These are phyloP conservation scores for Phytophthora quininea DNA, from an alignment of 352 stramenopile species.

Conservation along the genomic window DNA sequence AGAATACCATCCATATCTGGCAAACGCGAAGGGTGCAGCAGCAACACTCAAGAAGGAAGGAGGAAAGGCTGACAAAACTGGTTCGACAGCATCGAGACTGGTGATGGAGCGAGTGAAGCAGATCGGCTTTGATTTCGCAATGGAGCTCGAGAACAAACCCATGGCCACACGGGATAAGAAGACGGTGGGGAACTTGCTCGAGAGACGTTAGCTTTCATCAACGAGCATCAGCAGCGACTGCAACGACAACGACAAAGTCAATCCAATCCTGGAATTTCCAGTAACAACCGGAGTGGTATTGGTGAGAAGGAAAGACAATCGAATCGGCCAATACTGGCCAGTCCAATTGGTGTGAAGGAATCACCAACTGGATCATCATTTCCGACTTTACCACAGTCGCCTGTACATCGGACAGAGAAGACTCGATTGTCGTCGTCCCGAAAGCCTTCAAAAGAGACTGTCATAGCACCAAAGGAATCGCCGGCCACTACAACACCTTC, in stretches of 20 bases:
- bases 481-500: conserved; percentile 1
- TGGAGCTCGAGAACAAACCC: conserved; percentile 53
- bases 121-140: conserved; percentile 62
- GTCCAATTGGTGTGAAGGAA: conserved; percentile 12
- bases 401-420: conserved; percentile 9
- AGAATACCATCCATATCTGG: conserved; percentile 50
- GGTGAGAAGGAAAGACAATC: too few species aligned
- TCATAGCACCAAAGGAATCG: not conserved
- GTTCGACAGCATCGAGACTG: not conserved
- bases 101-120: conserved; percentile 65
- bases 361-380: conserved; percentile 15
- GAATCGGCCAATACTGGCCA: not conserved
- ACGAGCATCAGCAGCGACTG: conserved; percentile 39
- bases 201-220: conserved; percentile 61
- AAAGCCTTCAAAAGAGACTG: not conserved
- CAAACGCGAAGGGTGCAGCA: conserved; percentile 23
- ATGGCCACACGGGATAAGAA: conserved; percentile 43
- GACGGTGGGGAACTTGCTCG: conserved; percentile 64
- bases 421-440: not conserved
- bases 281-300: not conserved
- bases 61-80: conserved; percentile 3
- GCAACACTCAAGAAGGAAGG: conserved; percentile 6
- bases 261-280: conserved; percentile 1
- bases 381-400: conserved; percentile 23
- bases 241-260: conserved; percentile 21